A percentile compares a stretch with the other conserved stretches of the same genome.
Conservation (phyloP, 2,329 filamentous ascomycete species). For the Aspergillus pseudonomiae region DNA sequence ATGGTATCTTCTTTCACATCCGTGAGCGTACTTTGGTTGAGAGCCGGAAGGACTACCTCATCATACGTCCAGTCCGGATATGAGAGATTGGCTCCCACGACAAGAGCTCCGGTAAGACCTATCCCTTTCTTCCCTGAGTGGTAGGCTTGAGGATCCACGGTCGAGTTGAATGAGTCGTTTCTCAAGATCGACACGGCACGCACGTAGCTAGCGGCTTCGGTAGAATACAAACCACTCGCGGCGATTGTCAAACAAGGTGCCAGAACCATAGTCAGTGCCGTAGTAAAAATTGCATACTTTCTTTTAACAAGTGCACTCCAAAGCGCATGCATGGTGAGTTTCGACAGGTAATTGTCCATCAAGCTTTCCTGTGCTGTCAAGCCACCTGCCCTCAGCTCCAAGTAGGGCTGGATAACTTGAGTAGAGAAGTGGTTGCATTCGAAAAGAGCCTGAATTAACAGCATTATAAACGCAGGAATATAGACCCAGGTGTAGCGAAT, state of each 20-base stretch:
- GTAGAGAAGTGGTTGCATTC: constrained; percentile 20
- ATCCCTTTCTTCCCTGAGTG: constrained; percentile 25
- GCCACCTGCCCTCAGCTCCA: constrained; percentile 13
- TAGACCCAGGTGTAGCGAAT: constrained; percentile 27
- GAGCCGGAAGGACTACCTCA: constrained; percentile 29
- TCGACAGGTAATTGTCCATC: constrained; percentile 23
- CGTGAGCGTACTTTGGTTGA: constrained; percentile 18
- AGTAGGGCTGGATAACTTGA: constrained; percentile 24
- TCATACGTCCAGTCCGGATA: constrained; percentile 37
- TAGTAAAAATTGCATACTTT: constrained; percentile 17
- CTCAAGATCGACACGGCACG: constrained; percentile 17
- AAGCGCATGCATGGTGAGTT: constrained; percentile 52
- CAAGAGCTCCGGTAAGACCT: constrained; percentile 27
- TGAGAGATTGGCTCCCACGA: constrained; percentile 31
- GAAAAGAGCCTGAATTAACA: constrained; percentile 21
- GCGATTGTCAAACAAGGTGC: constrained; percentile 18
- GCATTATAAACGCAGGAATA: constrained; percentile 24
- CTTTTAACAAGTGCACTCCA: constrained; percentile 51
- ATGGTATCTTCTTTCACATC: constrained; percentile 7
- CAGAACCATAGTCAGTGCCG: constrained; percentile 18
- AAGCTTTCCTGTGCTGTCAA: constrained; percentile 17
- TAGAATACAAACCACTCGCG: constrained; percentile 20
- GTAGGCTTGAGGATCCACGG: neutral
- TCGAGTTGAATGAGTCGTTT: constrained; percentile 7
- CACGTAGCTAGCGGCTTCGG: constrained; percentile 10